Evolutionary conservation across 129 eudicot genomes (phyloP).

Genomic region (Solidago caesia): DNA sequence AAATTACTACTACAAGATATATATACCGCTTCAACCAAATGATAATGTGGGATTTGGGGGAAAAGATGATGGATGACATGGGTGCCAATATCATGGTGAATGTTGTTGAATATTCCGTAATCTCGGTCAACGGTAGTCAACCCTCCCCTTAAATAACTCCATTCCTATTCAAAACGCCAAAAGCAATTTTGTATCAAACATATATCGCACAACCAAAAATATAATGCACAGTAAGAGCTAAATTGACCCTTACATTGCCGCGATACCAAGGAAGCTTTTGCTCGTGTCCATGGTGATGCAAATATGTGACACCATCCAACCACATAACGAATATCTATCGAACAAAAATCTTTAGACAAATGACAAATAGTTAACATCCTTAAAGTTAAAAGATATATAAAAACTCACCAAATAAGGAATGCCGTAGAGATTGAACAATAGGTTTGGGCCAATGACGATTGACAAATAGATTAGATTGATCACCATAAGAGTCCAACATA

Average conservation of each 20-base stretch:
- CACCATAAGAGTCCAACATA: slow-evolving; percentile 71
- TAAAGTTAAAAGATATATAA: background rate
- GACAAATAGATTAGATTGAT: slow-evolving; percentile 42
- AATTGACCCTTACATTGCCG: slow-evolving; percentile 50
- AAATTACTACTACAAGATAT: too few relatives aligned
- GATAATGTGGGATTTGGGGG: slow-evolving; percentile 93
- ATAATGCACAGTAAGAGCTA: too few relatives aligned
- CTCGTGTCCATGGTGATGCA: slow-evolving; percentile 82
- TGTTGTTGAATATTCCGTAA: slow-evolving; percentile 67
- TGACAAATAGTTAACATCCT: background rate
- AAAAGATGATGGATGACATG: slow-evolving; percentile 92
- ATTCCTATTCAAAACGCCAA: slow-evolving; percentile 44
- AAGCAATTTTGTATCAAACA: background rate
- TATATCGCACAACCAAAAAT: background rate
- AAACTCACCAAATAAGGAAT: slow-evolving; percentile 62
- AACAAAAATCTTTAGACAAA: background rate
- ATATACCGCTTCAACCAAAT: slow-evolving; percentile 53
- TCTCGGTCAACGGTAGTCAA: slow-evolving; percentile 82
- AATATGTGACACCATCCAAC: slow-evolving; percentile 70
- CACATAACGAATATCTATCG: slow-evolving; percentile 65
- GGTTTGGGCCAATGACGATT: slow-evolving; percentile 47
- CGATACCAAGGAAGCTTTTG: slow-evolving; percentile 87
- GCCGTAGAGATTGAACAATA: slow-evolving; percentile 55
- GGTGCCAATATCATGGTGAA: slow-evolving; percentile 87
- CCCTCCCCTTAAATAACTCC: slow-evolving; percentile 85